Percentiles rank a stretch among this genome's conserved stretches.
These are phyloP conservation scores for Phytophthora crassamura DNA, from an alignment of 352 stramenopile species.

Conservation along the genomic window DNA sequence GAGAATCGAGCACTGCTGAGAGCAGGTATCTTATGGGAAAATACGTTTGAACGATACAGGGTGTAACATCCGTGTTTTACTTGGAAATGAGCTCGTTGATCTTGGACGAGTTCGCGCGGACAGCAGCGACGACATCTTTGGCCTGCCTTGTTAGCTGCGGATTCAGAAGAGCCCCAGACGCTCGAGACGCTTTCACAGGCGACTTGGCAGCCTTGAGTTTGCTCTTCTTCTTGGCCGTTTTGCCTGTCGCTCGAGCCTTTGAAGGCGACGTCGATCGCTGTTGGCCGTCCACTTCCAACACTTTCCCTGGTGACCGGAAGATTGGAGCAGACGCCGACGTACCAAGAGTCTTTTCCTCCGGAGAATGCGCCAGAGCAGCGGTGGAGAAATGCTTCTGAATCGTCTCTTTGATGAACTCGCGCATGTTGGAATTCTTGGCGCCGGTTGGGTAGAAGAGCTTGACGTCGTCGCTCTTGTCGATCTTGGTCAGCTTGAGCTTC, in stretches of 20 bases:
- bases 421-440: conserved; percentile 76
- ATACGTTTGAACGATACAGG: no score
- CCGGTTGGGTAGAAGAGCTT: conserved; percentile 78
- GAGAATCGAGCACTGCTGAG: no score
- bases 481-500: conserved; percentile 39
- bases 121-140: conserved; percentile 60
- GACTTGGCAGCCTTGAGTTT: conserved; percentile 33
- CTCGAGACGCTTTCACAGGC: conserved; percentile 23
- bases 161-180: conserved; percentile 44
- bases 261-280: conserved; percentile 10
- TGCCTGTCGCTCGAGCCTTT: conserved; percentile 14
- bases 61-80: no score
- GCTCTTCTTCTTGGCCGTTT: conserved; percentile 25
- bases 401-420: conserved; percentile 72
- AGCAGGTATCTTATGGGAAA: no score
- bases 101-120: conserved; percentile 77
- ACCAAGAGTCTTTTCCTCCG: conserved; percentile 5
- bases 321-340: conserved; percentile 32
- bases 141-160: conserved; percentile 62
- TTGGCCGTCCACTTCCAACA: conserved; percentile 1
- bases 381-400: conserved; percentile 50
- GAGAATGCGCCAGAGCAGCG: neutral
- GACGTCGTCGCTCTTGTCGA: conserved; percentile 45
- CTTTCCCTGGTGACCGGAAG: conserved; percentile 13
- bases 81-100: conserved; percentile 75